These are phyloP conservation scores for Wallacemonas sp. DNA, from an alignment of 208 protist species.

Conservation along the genomic window DNA sequence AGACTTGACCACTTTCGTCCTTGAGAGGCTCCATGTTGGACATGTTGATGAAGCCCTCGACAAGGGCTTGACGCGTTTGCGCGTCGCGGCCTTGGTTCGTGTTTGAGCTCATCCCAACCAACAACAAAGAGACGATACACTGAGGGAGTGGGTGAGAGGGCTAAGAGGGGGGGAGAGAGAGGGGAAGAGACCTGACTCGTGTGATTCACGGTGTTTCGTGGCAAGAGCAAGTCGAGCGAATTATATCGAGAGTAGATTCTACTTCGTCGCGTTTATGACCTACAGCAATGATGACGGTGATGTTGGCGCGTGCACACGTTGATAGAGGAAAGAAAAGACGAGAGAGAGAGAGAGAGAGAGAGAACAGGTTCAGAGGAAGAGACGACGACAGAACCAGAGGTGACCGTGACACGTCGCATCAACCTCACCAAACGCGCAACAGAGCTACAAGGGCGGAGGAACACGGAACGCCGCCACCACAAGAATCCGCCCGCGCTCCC, in stretches of 20 bases:
- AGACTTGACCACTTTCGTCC: constrained; percentile 16
- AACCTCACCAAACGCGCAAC: too few relatives aligned
- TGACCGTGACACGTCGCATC: too few relatives aligned
- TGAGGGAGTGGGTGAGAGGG: background rate
- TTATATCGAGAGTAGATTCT: too few relatives aligned
- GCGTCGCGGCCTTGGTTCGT: constrained; percentile 3
- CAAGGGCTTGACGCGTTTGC: constrained; percentile 23
- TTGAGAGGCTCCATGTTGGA: constrained; percentile 22
- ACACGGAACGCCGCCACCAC: background rate
- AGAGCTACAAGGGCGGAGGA: background rate
- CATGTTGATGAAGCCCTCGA: constrained; percentile 45
- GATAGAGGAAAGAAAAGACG: background rate
- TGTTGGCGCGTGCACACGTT: too few relatives aligned
- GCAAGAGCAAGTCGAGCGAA: too few relatives aligned
- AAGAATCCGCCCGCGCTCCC: too few relatives aligned
- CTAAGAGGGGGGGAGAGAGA: too few relatives aligned
- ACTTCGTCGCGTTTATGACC: too few relatives aligned
- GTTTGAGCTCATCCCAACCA: constrained; percentile 6
- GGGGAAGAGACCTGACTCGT: too few relatives aligned
- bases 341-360: background rate
- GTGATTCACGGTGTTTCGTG: too few relatives aligned
- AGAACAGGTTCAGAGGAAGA: background rate
- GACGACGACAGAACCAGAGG: background rate
- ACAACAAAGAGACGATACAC: background rate
- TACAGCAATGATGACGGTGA: too few relatives aligned